phyloP scores from a whole-genome alignment of 371 early-diverging fungal species.

The Rhizomucor pusillus region DNA sequence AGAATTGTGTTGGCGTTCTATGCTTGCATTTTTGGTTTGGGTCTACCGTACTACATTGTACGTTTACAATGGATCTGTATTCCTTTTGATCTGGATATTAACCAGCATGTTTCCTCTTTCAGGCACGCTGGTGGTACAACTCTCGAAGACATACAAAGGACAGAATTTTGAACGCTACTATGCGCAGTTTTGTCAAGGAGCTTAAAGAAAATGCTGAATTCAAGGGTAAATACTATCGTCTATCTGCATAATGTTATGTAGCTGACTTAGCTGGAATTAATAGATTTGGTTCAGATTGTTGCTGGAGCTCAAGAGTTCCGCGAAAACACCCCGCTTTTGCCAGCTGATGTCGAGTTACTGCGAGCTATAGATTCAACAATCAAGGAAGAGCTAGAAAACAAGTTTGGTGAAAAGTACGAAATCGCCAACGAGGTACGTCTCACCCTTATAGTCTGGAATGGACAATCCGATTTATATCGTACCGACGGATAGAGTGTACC shows the following conservation, averaged over 20 bases:
- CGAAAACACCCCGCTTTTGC: slow-evolving; percentile 49
- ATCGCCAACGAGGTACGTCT: slow-evolving; percentile 15
- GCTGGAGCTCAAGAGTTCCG: slow-evolving; percentile 72
- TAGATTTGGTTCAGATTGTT: slow-evolving; percentile 63
- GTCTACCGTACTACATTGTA: slow-evolving; percentile 82
- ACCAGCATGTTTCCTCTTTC: background rate
- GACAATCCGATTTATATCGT: background rate
- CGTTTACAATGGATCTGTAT: slow-evolving; percentile 13
- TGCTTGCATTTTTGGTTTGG: slow-evolving; percentile 83
- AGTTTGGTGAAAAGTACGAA: slow-evolving; percentile 59
- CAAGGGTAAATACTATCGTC: slow-evolving; percentile 19
- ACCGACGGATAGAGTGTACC: slow-evolving; percentile 16
- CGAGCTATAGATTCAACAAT: slow-evolving; percentile 52
- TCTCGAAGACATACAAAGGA: slow-evolving; percentile 87
- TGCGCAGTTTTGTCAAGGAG: slow-evolving; percentile 88
- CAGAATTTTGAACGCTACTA: slow-evolving; percentile 82
- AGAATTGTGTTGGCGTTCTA: slow-evolving; percentile 77
- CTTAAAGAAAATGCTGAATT: slow-evolving; percentile 72
- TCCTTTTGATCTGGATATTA: background rate
- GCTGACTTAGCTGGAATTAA: background rate
- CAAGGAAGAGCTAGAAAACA: slow-evolving; percentile 56
- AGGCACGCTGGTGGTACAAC: slow-evolving; percentile 93
- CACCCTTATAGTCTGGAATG: background rate
- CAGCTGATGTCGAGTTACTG: slow-evolving; percentile 54
- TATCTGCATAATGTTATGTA: background rate